A percentile compares a stretch with the other conserved stretches of the same genome.
These are phyloP conservation scores for Ophiostoma sp. DNA, from an alignment of 2,329 filamentous ascomycete genomes.

Conservation along the genomic window DNA sequence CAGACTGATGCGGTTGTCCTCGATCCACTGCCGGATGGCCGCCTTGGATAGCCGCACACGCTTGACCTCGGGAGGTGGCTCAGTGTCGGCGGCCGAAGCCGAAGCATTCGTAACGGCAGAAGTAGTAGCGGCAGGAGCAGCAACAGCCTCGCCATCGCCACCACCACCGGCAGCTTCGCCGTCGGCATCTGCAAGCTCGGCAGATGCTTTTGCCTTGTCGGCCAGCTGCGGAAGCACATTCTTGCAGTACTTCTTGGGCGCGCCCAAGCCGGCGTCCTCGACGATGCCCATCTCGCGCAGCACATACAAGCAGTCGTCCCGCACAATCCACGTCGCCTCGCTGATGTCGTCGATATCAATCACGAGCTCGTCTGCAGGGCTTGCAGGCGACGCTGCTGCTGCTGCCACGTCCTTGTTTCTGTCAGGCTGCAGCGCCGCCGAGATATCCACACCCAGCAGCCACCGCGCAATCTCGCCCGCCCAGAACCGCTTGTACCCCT, in stretches of 20 bases:
- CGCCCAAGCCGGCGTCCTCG: slow-evolving; percentile 50
- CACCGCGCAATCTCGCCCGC: slow-evolving; percentile 74
- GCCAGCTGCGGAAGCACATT: slow-evolving; percentile 17
- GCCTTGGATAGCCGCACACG: slow-evolving; percentile 51
- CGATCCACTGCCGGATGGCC: slow-evolving; percentile 61
- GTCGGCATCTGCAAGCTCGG: slow-evolving; percentile 18
- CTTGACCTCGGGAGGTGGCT: slow-evolving; percentile 35
- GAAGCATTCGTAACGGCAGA: not conserved
- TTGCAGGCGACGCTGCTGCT: not conserved
- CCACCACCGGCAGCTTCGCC: slow-evolving; percentile 11
- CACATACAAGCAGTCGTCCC: slow-evolving; percentile 74
- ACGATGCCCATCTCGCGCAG: slow-evolving; percentile 75
- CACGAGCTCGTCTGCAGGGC: slow-evolving; percentile 41
- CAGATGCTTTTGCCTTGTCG: slow-evolving; percentile 27
- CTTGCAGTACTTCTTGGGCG: slow-evolving; percentile 30
- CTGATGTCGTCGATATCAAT: slow-evolving; percentile 67
- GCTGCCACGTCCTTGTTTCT: not conserved
- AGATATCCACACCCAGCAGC: slow-evolving; percentile 43
- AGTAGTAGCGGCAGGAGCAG: not conserved
- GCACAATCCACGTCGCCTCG: slow-evolving; percentile 72
- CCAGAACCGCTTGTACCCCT: slow-evolving; percentile 83
- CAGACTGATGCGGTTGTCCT: slow-evolving; percentile 56
- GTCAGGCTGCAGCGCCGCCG: not conserved
- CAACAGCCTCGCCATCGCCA: not conserved
- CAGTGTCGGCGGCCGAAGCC: slow-evolving; percentile 19